Conservation (phyloP, 2,329 filamentous ascomycete species). For the Fusarium abutilonis region DNA sequence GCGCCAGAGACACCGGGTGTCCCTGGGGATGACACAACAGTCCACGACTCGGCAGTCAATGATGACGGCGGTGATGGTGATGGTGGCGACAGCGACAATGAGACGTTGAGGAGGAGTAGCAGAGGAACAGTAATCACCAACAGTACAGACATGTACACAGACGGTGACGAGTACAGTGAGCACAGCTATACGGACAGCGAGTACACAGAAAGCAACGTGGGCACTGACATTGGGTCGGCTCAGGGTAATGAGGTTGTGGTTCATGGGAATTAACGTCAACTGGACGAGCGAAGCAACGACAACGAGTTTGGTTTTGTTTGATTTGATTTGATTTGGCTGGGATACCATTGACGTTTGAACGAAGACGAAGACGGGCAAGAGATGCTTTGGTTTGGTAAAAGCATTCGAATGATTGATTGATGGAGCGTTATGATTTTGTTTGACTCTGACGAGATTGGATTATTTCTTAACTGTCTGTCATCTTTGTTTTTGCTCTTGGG, state of each 20-base stretch:
- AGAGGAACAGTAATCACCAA: constrained; percentile 60
- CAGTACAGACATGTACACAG: constrained; percentile 52
- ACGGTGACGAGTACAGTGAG: constrained; percentile 53
- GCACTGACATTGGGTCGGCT: constrained; percentile 39
- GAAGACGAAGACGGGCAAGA: constrained; percentile 6
- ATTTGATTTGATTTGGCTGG: constrained; percentile 8
- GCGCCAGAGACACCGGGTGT: constrained; percentile 32
- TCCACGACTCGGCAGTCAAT: constrained; percentile 31
- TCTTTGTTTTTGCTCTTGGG: not conserved
- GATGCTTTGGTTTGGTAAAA: constrained; percentile 9
- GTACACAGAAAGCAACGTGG: constrained; percentile 59
- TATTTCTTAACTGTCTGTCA: constrained; percentile 1
- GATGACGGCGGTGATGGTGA: constrained; percentile 32
- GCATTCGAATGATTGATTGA: constrained; percentile 22
- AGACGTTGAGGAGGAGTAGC: constrained; percentile 60
- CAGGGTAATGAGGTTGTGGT: constrained; percentile 52
- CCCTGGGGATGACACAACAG: constrained; percentile 43
- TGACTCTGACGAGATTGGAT: constrained; percentile 13
- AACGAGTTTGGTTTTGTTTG: constrained; percentile 16
- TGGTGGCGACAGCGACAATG: constrained; percentile 59
- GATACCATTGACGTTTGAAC: constrained; percentile 27
- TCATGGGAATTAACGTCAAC: constrained; percentile 42
- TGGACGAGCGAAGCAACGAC: constrained; percentile 8
- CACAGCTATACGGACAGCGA: constrained; percentile 58
- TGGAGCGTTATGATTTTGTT: constrained; percentile 5